phyloP scores from a whole-genome alignment of 2,329 filamentous ascomycete genomes.

The Diplodia sapinea region DNA sequence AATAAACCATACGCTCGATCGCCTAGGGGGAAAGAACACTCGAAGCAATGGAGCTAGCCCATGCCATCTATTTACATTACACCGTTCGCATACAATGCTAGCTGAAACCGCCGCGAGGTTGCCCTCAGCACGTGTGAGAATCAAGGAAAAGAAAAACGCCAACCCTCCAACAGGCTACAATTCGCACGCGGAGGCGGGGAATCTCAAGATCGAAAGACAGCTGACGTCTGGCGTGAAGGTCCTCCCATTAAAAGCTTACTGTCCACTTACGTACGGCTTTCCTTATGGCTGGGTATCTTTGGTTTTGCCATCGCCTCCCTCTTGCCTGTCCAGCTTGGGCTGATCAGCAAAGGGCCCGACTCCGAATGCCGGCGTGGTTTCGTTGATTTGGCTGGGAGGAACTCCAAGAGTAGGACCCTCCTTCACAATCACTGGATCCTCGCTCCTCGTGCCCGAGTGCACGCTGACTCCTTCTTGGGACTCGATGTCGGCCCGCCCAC shows the following conservation, averaged over 20 bases:
- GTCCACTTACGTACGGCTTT: conserved; percentile 8
- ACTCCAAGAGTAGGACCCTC: conserved; percentile 37
- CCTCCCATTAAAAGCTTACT: background rate
- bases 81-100: conserved; percentile 1
- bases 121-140: background rate
- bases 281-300: conserved; percentile 29
- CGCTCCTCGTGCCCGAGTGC: conserved; percentile 56
- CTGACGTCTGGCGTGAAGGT: background rate
- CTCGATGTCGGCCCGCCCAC: conserved; percentile 50
- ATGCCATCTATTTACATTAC: conserved; percentile 24
- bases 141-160: conserved; percentile 17
- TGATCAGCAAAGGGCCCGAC: conserved; percentile 52
- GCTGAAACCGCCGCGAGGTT: conserved; percentile 17
- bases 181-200: background rate
- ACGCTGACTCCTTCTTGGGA: conserved; percentile 53
- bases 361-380: conserved; percentile 53
- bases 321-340: conserved; percentile 39
- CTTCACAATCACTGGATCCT: conserved; percentile 53
- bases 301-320: conserved; percentile 26
- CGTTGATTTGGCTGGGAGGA: conserved; percentile 52
- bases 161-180: conserved; percentile 5
- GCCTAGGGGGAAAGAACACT: conserved; percentile 21
- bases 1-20: conserved; percentile 21
- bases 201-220: conserved; percentile 15
- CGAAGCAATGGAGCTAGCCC: conserved; percentile 13